Evolutionary conservation across 768 basidiomycete genomes (phyloP).

Genomic region (Austroboletus eburneus): DNA sequence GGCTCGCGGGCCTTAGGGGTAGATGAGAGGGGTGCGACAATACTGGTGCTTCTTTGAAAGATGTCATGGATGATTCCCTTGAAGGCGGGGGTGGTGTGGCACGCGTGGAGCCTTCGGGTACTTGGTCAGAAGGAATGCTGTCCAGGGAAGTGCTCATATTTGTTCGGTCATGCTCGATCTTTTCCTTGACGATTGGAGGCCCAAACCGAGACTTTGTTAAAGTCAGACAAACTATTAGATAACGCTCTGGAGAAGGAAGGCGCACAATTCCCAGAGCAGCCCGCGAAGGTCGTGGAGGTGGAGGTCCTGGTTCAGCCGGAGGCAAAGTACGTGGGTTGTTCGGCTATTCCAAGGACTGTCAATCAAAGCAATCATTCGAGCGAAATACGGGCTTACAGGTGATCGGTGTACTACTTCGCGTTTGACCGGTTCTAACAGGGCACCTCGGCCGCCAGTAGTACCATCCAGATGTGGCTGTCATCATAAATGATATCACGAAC

Average conservation of each 20-base stretch:
- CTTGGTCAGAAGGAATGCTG: slow-evolving; percentile 9
- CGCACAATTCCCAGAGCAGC: slow-evolving; percentile 17
- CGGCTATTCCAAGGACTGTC: slow-evolving; percentile 8
- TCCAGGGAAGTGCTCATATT: slow-evolving; percentile 15
- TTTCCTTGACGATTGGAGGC: slow-evolving; percentile 26
- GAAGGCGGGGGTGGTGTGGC: slow-evolving; percentile 29
- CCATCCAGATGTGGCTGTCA: slow-evolving; percentile 17
- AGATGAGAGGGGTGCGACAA: slow-evolving; percentile 15
- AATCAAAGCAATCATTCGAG: neutral
- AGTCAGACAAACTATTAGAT: neutral
- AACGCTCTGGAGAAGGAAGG: neutral
- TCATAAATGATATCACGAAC: slow-evolving; percentile 9
- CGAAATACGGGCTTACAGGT: slow-evolving; percentile 12
- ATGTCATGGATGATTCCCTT: slow-evolving; percentile 26
- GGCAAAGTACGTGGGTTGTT: slow-evolving; percentile 4
- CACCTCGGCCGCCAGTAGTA: slow-evolving; percentile 1
- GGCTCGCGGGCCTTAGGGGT: slow-evolving; percentile 21
- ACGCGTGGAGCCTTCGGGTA: slow-evolving; percentile 15
- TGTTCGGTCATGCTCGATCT: slow-evolving; percentile 3
- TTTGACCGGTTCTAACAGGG: slow-evolving; percentile 1
- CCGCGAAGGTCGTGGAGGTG: slow-evolving; percentile 13
- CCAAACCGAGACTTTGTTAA: slow-evolving; percentile 32
- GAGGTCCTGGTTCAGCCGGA: slow-evolving; percentile 6
- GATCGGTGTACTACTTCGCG: slow-evolving; percentile 14
- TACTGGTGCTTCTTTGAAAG: slow-evolving; percentile 10